Evolutionary conservation across 2,329 filamentous ascomycete species (phyloP), one percentile per base, ranked within the genome.

Genomic region (Cercospora brassicicola): DNA sequence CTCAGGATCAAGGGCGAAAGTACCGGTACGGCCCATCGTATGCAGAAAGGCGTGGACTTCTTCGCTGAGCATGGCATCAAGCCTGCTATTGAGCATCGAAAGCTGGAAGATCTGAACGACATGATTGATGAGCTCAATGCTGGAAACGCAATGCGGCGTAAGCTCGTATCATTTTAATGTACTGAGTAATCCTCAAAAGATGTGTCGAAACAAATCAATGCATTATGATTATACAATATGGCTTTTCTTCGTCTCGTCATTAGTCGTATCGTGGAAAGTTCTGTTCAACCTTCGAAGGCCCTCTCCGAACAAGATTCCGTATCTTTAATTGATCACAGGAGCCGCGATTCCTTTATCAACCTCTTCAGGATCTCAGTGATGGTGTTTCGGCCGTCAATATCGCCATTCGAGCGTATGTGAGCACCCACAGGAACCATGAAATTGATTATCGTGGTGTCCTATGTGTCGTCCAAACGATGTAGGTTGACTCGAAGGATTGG

Each of bases 181-280:
- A n/a, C 15, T 5, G 6, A 20, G 15, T 9, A 11, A 57, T 18
- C 62, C 67, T 55, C 64, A 66, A 26, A 59, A 62, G 13, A 67
- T 63, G 57, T 20, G 62, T 13, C 26, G 65, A 66, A 69, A 60
- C 15, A 61, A 60, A 13, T 28, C 1, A 30, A 26, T 31, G 9
- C 30, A 30, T 31, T 62, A 62, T 18, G 15, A 62, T 51, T 51
- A 62, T 26, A 62, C 36, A 62, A 30, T 31, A 48, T 18, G 9
- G 23, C 18, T 60, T 30, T 20, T 28, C 48, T 23, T 28, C 33
- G n/a, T 51, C 3, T 18, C 36, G 18, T 62, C 39, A 33, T 45
- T 10, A 10, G 4, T 62, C 42, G 20, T 51, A 51, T 2, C 31
- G 18, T 39, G 39, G 23, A 28, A 26, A n/a, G 13, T 15, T 7